Conservation (phyloP, 495 filamentous ascomycete species). For the Annulohypoxylon maeteangense region DNA sequence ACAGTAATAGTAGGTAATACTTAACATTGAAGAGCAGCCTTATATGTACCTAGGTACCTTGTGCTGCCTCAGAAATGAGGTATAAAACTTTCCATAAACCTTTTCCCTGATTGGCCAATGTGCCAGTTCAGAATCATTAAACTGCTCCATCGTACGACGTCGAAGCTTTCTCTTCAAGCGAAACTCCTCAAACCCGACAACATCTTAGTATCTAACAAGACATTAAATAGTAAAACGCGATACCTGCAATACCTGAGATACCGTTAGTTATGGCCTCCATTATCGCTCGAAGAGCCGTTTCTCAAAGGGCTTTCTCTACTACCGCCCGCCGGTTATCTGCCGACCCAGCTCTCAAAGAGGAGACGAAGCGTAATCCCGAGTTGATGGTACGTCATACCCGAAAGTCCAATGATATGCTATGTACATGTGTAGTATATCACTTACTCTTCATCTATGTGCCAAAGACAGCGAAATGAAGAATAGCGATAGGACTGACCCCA, state of each 20-base stretch:
- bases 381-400: slow-evolving; percentile 57
- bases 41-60: neutral
- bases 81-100: slow-evolving; percentile 21
- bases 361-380: slow-evolving; percentile 65
- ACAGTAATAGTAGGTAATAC: too few species aligned
- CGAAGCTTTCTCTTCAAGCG: slow-evolving; percentile 20
- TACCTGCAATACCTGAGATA: slow-evolving; percentile 4
- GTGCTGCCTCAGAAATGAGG: slow-evolving; percentile 31
- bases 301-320: slow-evolving; percentile 54
- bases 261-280: slow-evolving; percentile 58
- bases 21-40: too few species aligned
- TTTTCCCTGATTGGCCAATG: slow-evolving; percentile 34
- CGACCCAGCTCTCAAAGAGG: slow-evolving; percentile 57
- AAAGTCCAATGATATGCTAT: neutral
- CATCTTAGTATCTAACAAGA: neutral
- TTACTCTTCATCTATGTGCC: neutral
- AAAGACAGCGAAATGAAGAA: neutral
- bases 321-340: slow-evolving; percentile 55
- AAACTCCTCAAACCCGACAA: slow-evolving; percentile 11
- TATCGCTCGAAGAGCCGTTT: slow-evolving; percentile 56
- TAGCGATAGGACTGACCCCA: slow-evolving; percentile 31
- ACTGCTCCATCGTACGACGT: slow-evolving; percentile 32
- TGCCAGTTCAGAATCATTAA: neutral
- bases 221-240: neutral
- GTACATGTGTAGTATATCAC: neutral